A percentile compares a stretch with the other conserved stretches of the same genome.
Conservation (phyloP, 164 flowering plant genomes). For the Stephania japonica region DNA sequence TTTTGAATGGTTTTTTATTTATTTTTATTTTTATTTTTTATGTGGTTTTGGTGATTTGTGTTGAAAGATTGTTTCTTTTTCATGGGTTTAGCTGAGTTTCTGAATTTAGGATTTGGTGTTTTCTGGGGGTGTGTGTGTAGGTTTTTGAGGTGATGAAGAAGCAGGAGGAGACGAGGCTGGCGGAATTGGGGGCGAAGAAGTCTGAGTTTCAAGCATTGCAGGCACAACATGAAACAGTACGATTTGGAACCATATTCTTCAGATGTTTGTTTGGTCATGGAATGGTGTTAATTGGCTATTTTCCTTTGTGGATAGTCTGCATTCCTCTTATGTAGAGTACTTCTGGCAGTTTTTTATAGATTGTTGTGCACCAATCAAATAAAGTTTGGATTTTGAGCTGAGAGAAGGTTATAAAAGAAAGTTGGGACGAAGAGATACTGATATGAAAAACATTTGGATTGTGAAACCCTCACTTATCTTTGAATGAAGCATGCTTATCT, state of each 20-base stretch:
- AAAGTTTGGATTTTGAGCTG: no score
- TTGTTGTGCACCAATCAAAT: background rate
- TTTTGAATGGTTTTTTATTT: background rate
- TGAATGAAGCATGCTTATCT: background rate
- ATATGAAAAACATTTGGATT: background rate
- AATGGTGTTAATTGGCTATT: background rate
- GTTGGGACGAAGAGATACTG: background rate
- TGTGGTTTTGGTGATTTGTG: no score
- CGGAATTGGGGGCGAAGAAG: slow-evolving; percentile 40
- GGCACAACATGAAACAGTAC: slow-evolving; percentile 72
- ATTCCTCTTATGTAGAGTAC: background rate
- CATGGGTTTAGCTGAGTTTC: background rate
- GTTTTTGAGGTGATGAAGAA: slow-evolving; percentile 65
- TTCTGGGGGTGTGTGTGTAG: slow-evolving; percentile 25
- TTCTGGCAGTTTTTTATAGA: background rate
- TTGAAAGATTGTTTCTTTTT: background rate
- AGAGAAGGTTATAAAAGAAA: background rate
- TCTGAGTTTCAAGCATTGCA: slow-evolving; percentile 65
- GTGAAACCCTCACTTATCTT: background rate
- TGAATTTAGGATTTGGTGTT: background rate
- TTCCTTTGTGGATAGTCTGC: background rate
- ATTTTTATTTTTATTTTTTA: no score
- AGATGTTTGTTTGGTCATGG: background rate
- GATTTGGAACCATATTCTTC: slow-evolving; percentile 4
- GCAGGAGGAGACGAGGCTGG: slow-evolving; percentile 77